A percentile compares a stretch with the other conserved stretches of the same genome.
phyloP scores from a whole-genome alignment of 805 yeast species.

The Saturnispora serradocipensis region DNA sequence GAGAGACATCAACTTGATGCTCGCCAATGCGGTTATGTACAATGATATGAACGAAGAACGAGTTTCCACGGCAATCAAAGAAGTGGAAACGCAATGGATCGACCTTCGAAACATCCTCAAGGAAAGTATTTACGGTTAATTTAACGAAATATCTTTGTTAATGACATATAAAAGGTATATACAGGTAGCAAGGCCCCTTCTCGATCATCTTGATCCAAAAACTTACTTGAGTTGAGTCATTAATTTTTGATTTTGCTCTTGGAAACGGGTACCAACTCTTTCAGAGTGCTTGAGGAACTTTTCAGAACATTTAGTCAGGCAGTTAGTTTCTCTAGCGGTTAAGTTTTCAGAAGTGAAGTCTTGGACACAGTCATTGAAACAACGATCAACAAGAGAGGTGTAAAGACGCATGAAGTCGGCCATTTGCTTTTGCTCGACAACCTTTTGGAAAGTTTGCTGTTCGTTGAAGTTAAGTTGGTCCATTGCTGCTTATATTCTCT shows the following conservation, averaged over 20 bases:
- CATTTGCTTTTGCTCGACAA: constrained; percentile 97
- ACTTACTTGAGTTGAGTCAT: constrained; percentile 52
- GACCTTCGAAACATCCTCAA: constrained; percentile 48
- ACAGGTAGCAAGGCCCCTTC: background rate
- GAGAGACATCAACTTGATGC: constrained; percentile 64
- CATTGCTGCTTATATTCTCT: constrained; percentile 38
- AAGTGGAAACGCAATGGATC: constrained; percentile 62
- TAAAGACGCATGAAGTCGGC: constrained; percentile 96
- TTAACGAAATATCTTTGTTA: background rate
- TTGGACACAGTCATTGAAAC: constrained; percentile 96
- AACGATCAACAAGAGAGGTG: constrained; percentile 91
- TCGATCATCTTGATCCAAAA: background rate
- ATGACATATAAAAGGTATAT: background rate
- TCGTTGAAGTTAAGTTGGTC: constrained; percentile 92
- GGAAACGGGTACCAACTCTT: constrained; percentile 98
- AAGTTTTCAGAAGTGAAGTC: constrained; percentile 91
- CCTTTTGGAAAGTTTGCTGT: constrained; percentile 92
- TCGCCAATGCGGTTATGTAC: constrained; percentile 78
- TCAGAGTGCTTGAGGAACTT: constrained; percentile 97
- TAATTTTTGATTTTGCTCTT: constrained; percentile 79
- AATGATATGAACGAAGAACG: constrained; percentile 53
- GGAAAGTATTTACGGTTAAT: constrained; percentile 27
- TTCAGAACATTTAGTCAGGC: constrained; percentile 89
- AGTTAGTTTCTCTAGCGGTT: constrained; percentile 74
- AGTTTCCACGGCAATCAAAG: constrained; percentile 50